Percentiles rank a stretch among this genome's conserved stretches.
Conservation (phyloP, 2,329 filamentous ascomycete species). For the Ophiostoma quercus region DNA sequence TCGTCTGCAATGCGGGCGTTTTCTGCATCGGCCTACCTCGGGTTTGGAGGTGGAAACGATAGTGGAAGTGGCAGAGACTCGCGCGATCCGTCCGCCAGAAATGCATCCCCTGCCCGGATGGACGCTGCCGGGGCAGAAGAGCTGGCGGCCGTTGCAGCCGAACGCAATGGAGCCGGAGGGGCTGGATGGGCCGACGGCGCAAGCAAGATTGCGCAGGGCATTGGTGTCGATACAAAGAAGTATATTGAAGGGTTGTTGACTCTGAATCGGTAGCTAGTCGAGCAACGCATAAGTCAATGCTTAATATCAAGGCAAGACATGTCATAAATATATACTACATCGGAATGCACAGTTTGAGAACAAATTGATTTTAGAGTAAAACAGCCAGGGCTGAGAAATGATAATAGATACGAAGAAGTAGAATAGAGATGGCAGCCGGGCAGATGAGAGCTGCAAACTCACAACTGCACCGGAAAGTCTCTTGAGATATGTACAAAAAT, state of each 20-base stretch:
- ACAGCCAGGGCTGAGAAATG: not conserved
- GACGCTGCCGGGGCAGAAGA: slow-evolving; percentile 31
- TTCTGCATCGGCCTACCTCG: slow-evolving; percentile 23
- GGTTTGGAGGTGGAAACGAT: slow-evolving; percentile 11
- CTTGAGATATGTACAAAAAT: not conserved
- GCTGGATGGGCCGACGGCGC: slow-evolving; percentile 50
- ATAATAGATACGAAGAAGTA: not conserved
- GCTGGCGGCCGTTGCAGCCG: slow-evolving; percentile 33
- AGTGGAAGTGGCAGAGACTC: not conserved
- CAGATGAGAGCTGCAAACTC: not conserved
- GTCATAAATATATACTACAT: not conserved
- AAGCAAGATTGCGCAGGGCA: slow-evolving; percentile 61
- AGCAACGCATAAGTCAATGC: not conserved
- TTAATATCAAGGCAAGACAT: not conserved
- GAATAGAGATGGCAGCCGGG: not conserved
- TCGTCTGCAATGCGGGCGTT: slow-evolving; percentile 28
- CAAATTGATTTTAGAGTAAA: not conserved
- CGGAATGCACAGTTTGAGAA: not conserved
- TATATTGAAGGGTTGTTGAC: slow-evolving; percentile 70
- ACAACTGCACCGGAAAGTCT: not conserved
- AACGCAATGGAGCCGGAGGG: not conserved
- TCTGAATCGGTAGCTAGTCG: slow-evolving; percentile 43
- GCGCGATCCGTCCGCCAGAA: slow-evolving; percentile 27
- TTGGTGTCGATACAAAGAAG: slow-evolving; percentile 68
- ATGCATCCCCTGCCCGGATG: slow-evolving; percentile 31